Evolutionary conservation across 1,284 basidiomycete species (phyloP), one percentile per base, ranked within the genome.

Genomic region (Trichosporon inkin): DNA sequence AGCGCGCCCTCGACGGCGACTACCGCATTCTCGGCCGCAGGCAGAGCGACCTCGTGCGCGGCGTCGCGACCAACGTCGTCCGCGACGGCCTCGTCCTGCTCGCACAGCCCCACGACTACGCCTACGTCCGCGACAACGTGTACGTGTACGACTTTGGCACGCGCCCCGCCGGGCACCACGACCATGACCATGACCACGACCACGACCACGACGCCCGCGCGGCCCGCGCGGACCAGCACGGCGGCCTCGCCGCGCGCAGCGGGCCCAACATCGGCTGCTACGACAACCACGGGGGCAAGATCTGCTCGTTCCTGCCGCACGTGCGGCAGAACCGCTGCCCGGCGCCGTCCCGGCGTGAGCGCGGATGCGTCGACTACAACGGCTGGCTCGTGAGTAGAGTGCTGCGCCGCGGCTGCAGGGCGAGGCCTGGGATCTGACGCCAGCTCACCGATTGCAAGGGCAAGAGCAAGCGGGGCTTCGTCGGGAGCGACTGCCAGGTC

Each of bases 401-500:
- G 17, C 32, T 51, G 32, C 16, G 16, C 10, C 28, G 19, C 2
- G 11, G 24, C n/a, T 6, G 24, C 11, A 8, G 14, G 16, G 16
- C 10, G 19, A 40, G n/a, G 13, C 6, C 13, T 36, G 35, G 35
- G 35, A 6, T n/a, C 28, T 55, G n/a, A 41, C 32, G 8, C 39
- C 17, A 52, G 49, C 19, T n/a, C 32, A 35, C 14, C 8, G 28
- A 35, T 17, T 55, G 54, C 38, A 20, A n/a, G 13, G 17, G 13
- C 10, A 17, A 41, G 32, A 55, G 39, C 38, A 55, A 55, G 38
- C 19, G 14, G 11, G 54, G 54, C 10, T 55, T 55, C 32, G n/a
- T 55, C 17, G 54, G 54, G 10, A 55, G 54, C 32, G 54, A 55
- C 54, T 55, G 54, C 39, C 28, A 55, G 22, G n/a, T 32, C 11